Conservation (phyloP, 1,284 basidiomycete genomes). For the Phellopilus nigrolimitatus region DNA sequence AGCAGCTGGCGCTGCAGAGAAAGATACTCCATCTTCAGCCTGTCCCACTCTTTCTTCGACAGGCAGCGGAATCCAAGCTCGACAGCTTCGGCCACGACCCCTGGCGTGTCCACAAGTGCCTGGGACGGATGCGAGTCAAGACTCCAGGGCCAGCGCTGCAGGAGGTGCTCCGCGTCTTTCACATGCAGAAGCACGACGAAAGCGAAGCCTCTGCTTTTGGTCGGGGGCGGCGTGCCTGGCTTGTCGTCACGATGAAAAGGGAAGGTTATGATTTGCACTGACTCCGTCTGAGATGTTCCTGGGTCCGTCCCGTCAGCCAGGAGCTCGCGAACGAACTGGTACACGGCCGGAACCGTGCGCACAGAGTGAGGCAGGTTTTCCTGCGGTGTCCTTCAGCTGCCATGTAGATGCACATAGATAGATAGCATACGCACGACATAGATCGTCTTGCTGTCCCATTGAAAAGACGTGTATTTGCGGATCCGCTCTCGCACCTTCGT, state of each 20-base stretch:
- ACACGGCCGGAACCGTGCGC: slow-evolving; percentile 44
- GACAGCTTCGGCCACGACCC: slow-evolving; percentile 34
- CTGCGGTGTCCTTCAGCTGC: slow-evolving; percentile 31
- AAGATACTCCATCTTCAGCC: slow-evolving; percentile 61
- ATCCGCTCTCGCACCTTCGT: slow-evolving; percentile 26
- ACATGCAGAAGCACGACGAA: slow-evolving; percentile 48
- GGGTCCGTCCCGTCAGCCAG: slow-evolving; percentile 27
- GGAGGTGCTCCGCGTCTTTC: slow-evolving; percentile 39
- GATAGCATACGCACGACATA: slow-evolving; percentile 51
- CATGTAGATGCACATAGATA: neutral
- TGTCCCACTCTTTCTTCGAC: slow-evolving; percentile 54
- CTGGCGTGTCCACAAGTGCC: slow-evolving; percentile 1
- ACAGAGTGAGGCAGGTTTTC: slow-evolving; percentile 61
- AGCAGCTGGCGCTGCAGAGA: slow-evolving; percentile 49
- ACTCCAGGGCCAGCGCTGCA: slow-evolving; percentile 58
- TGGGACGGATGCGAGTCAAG: slow-evolving; percentile 9
- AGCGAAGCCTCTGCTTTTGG: slow-evolving; percentile 68
- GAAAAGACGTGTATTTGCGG: slow-evolving; percentile 34
- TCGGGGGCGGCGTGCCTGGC: slow-evolving; percentile 35
- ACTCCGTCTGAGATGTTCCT: slow-evolving; percentile 20
- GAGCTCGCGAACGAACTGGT: slow-evolving; percentile 40
- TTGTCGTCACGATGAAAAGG: slow-evolving; percentile 59
- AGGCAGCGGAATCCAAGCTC: slow-evolving; percentile 57
- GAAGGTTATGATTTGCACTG: slow-evolving; percentile 49
- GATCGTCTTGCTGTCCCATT: slow-evolving; percentile 59